Conservation (phyloP, 192 early-diverging fungal genomes). For the Backusella psychrophila region DNA sequence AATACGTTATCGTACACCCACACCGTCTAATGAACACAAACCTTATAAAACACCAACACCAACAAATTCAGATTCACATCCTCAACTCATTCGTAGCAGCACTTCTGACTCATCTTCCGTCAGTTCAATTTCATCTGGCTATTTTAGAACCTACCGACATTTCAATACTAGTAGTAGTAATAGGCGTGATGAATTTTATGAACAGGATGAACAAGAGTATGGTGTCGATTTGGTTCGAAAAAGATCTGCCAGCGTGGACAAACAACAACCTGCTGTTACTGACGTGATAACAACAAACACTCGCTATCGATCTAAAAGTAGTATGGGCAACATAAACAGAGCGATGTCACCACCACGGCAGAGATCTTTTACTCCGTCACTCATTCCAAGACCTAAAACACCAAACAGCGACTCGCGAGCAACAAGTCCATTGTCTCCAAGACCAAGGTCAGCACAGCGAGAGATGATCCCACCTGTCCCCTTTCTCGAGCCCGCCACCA, state of each 20-base stretch:
- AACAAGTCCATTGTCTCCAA: not conserved
- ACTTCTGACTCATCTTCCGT: slow-evolving; percentile 24
- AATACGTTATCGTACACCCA: slow-evolving; percentile 16
- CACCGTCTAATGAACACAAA: slow-evolving; percentile 3
- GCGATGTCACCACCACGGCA: slow-evolving; percentile 11
- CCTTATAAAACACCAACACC: not conserved
- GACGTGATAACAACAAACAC: slow-evolving; percentile 18
- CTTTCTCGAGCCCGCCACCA: not conserved
- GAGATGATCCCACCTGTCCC: not conserved
- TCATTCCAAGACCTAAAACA: slow-evolving; percentile 38
- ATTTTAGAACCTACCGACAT: not conserved
- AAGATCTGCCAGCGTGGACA: slow-evolving; percentile 9
- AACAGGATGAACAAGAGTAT: slow-evolving; percentile 11
- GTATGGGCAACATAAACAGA: slow-evolving; percentile 11
- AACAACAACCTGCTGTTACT: slow-evolving; percentile 7
- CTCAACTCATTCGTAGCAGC: slow-evolving; percentile 7
- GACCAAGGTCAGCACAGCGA: not conserved
- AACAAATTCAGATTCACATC: not conserved
- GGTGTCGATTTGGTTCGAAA: not conserved
- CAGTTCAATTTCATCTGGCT: not conserved
- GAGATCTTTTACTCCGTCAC: slow-evolving; percentile 29
- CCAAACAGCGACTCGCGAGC: not conserved
- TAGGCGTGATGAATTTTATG: slow-evolving; percentile 6
- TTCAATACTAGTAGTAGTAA: not conserved
- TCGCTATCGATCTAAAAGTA: slow-evolving; percentile 23